Base-by-base conservation (phyloP, 2,329 filamentous ascomycete species). In the Dothistroma septosporum region DNA sequence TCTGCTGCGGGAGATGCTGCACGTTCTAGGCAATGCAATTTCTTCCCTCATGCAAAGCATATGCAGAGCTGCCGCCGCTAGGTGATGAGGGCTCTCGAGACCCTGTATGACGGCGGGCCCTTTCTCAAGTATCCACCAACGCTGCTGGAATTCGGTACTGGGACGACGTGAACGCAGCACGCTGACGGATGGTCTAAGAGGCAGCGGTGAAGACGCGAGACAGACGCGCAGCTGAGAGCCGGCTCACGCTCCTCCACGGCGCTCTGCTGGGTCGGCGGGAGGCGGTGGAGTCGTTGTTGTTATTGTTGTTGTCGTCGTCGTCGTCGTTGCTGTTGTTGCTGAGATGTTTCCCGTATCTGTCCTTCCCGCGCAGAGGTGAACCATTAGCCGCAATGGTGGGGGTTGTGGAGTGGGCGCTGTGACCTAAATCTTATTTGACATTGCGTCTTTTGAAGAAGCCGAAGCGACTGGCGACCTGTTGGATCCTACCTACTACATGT, bases 1-100 rank as follows among this genome's bases (percentile, higher is more conserved):
- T 53, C 50, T 53, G 50, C 24, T 53, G 47, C 47, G 47, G 47
- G 21, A 53, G 24, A 53, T 19, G 50, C 50, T 53, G 50, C 50
- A 53, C 28, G 50, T 32, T 35, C 50, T 53, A n/a, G 50, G 24
- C 50, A 53, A 35, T 53, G 11, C n/a, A 53, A n/a, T 10, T 12
- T 32, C 22, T n/a, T 21, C 14, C 50, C 19, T 31, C 22, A 53
- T 53, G 50, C 50, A 32, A 21, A 14, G 50, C 50, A 53, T n/a
- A 53, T n/a, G 31, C 12, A 35, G 31, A 16, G 22, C n/a, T 21
- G 49, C 50, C 50, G 28, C 50, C 31, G 31, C 50, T 53, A 52
- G 28, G 48, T 52, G 24, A 35, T 53, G 50, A 53, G n/a, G n/a
- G 50, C 50, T 53, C 50, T 31, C 16, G 31, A 53, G 50, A 53